Base-by-base conservation (phyloP, 305 asterid species). In the Fraxinus latifolia region DNA sequence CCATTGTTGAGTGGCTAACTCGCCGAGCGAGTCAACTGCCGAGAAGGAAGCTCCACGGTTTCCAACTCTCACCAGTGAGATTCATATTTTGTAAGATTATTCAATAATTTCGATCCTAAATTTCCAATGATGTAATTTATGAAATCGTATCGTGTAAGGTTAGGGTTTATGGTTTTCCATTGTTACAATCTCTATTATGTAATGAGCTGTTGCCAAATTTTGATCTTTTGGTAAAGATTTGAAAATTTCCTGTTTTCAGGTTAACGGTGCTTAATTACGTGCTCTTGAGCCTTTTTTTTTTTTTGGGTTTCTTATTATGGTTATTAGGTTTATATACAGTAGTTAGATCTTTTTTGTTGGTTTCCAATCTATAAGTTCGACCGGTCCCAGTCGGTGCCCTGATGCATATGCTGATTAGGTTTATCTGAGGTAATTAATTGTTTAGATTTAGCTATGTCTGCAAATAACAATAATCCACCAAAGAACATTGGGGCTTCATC, bases 401-500 rank as follows among this genome's bases (percentile, higher is more conserved):
- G 81, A 77, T 82, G 81, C 58, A 19, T 34, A 7, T 82, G 77
- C 76, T 62, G 81, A 9, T 50, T 39, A 33, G 39, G 85, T 50
- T 78, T 81, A 37, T 36, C 82, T 83, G 75, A 67, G 80, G 44
- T 79, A 55, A 80, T 78, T 83, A 37, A 42, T 58, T 71, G 83
- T 76, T 80, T 62, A 82, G 81, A 79, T 83, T 77, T 71, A 86
- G 77, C 83, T 79, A 92, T 93, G 98, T 89, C 98, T 68, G 91
- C 88, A 27, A 95, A 93, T 86, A 95, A 92, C 89, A 93, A 83
- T 81, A 88, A 91, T 80, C 95, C 90, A 17, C 96, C 92, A 76
- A 96, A 92, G 93, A 92, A 79, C 74, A 80, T 88, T 1, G 98
- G 99, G 83, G 91, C 85, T 83, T 89, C 98, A 12, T 93, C 98